Percentiles rank a stretch among this genome's conserved stretches.
These are phyloP conservation scores for Symbiodinium natans DNA, from an alignment of 73 alveolate genomes.

Conservation along the genomic window DNA sequence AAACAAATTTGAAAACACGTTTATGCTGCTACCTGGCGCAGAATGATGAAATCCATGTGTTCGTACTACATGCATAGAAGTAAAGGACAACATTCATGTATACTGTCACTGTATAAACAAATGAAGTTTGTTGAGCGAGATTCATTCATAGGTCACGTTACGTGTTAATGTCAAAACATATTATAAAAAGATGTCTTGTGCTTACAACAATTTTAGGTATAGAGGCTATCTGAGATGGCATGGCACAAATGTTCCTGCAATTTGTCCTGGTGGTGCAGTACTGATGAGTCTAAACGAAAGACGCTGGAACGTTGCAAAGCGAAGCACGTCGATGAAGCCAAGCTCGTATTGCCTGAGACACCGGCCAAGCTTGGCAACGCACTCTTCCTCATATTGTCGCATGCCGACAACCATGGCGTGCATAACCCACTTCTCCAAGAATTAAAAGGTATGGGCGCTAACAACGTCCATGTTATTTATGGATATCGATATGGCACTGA, in stretches of 20 bases:
- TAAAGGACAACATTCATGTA: not conserved
- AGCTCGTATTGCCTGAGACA: not conserved
- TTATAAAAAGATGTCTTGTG: not conserved
- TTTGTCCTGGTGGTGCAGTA: not conserved
- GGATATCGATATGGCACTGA: not conserved
- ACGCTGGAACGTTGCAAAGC: not conserved
- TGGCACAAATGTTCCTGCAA: not conserved
- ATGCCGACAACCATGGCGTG: not conserved
- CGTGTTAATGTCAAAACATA: no score
- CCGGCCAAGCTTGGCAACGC: not conserved
- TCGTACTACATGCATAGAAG: not conserved
- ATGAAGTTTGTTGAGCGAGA: not conserved
- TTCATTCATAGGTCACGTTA: not conserved
- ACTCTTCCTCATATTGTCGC: not conserved
- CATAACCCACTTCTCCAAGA: not conserved
- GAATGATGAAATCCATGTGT: not conserved
- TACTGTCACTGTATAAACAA: not conserved
- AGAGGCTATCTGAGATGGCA: not conserved
- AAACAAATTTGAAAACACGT: no score
- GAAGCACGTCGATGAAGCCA: not conserved
- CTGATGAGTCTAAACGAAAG: not conserved
- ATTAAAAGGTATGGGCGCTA: not conserved
- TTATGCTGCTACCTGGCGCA: not conserved
- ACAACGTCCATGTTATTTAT: not conserved
- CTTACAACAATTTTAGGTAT: not conserved